Percentiles rank a stretch among this genome's conserved stretches.
These are phyloP conservation scores for Coniophora puteana DNA, from an alignment of 1,284 basidiomycete species.

Conservation along the genomic window DNA sequence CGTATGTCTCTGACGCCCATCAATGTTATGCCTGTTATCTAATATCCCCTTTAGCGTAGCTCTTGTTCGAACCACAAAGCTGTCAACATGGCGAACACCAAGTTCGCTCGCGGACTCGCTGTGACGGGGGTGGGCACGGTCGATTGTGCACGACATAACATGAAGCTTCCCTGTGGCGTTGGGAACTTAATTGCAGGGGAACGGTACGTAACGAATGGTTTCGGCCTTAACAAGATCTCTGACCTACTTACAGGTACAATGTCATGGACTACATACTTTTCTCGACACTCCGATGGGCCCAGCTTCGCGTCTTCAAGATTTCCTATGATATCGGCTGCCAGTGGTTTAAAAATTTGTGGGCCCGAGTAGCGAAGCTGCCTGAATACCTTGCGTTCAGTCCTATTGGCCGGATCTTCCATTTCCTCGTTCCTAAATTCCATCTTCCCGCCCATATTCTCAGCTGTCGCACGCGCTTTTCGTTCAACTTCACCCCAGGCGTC, in stretches of 20 bases:
- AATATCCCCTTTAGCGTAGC: background rate
- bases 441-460: constrained; percentile 4
- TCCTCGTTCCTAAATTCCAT: constrained; percentile 12
- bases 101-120: constrained; percentile 5
- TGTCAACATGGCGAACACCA: constrained; percentile 14
- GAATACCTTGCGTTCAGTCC: background rate
- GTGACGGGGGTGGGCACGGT: constrained; percentile 18
- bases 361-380: background rate
- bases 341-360: constrained; percentile 7
- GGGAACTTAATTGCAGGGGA: constrained; percentile 23
- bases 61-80: constrained; percentile 6
- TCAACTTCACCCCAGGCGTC: constrained; percentile 5
- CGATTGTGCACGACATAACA: constrained; percentile 18
- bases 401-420: background rate
- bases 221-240: background rate
- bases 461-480: constrained; percentile 8
- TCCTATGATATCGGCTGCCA: constrained; percentile 13
- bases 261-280: constrained; percentile 22
- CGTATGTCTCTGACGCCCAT: background rate
- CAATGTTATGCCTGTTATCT: constrained; percentile 8
- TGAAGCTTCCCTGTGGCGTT: constrained; percentile 15
- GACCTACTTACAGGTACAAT: constrained; percentile 11
- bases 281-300: constrained; percentile 1
- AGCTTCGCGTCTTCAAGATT: background rate
- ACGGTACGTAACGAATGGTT: constrained; percentile 7